A percentile compares a stretch with the other conserved stretches of the same genome.
phyloP scores from a whole-genome alignment of 257 asterid genomes.

The Agastache rugosa region DNA sequence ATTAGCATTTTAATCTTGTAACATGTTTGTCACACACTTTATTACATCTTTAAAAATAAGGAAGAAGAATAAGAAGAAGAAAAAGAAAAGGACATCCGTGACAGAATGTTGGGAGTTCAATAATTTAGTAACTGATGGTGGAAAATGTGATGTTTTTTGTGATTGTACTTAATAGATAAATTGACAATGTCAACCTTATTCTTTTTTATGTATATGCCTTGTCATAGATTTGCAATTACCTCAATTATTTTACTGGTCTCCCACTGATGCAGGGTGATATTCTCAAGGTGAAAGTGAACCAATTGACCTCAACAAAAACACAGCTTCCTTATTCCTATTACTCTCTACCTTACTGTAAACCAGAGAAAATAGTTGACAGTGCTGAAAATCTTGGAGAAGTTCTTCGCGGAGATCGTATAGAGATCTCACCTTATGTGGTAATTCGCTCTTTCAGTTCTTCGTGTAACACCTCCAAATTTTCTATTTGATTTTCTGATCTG shows the following conservation, averaged over 20 bases:
- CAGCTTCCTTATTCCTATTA: conserved; percentile 71
- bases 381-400: conserved; percentile 80
- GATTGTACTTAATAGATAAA: neutral
- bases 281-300: conserved; percentile 71
- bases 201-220: neutral
- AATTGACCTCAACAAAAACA: conserved; percentile 61
- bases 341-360: conserved; percentile 66
- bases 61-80: too few relatives aligned
- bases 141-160: neutral
- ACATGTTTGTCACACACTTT: neutral
- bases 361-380: conserved; percentile 62
- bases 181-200: neutral
- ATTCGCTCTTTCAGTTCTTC: neutral
- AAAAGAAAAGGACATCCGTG: neutral
- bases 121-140: neutral
- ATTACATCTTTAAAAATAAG: neutral
- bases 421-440: conserved; percentile 71
- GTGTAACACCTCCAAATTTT: too few relatives aligned
- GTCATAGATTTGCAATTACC: neutral
- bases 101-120: conserved; percentile 2
- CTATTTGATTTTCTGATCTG: neutral
- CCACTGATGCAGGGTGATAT: conserved; percentile 56
- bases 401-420: conserved; percentile 82
- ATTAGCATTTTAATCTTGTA: neutral
- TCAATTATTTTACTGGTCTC: neutral